Evolutionary conservation across 2,329 filamentous ascomycete species (phyloP), one percentile per base, ranked within the genome.

Genomic region (Pyrenochaeta sp.): DNA sequence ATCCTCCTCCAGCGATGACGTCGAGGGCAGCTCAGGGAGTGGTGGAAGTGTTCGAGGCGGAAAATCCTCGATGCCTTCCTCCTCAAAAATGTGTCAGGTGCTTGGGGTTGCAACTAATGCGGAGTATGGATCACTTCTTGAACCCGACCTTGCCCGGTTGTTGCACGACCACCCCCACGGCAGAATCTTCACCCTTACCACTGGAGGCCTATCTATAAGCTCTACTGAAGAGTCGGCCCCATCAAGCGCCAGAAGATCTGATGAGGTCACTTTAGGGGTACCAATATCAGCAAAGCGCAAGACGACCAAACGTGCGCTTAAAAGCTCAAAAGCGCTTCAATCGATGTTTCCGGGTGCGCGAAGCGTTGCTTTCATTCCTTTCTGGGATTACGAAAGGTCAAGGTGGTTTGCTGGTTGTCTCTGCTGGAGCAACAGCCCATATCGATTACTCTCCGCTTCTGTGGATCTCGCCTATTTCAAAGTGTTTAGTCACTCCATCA

Each of bases 401-500:
- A 62, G 75, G 32, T 79, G 76, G 71, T 78, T 76, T 45, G 73
- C 75, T 1, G 73, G 73, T 3, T 75, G 73, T 53, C 50, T 78
- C 0, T 74, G 72, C 28, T 78, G 76, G 76, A 75, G 67, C 6
- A 75, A 71, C 2, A 63, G 65, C 39, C 60, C 65, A 2, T 64
- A 71, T 13, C 68, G 72, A 22, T n/a, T 73, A 10, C 62, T 78
- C 3, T 73, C 71, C 0, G 45, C 65, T 1, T 66, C 64, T 3
- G 64, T 71, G 25, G 75, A 78, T 45, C 57, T 78, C 4, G 51
- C 65, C 1, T 78, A 74, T n/a, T 72, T 77, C 52, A 75, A 71
- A 36, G 64, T 76, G 0, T 78, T 78, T 51, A 72, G 75, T 25
- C 82, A 83, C 52, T 81, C 83, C 0, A 83, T 86, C 15, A 86